Percentiles rank a stretch among this genome's conserved stretches.
These are phyloP conservation scores for Rhodotorula sp. DNA, from an alignment of 1,284 basidiomycete species.

Conservation along the genomic window DNA sequence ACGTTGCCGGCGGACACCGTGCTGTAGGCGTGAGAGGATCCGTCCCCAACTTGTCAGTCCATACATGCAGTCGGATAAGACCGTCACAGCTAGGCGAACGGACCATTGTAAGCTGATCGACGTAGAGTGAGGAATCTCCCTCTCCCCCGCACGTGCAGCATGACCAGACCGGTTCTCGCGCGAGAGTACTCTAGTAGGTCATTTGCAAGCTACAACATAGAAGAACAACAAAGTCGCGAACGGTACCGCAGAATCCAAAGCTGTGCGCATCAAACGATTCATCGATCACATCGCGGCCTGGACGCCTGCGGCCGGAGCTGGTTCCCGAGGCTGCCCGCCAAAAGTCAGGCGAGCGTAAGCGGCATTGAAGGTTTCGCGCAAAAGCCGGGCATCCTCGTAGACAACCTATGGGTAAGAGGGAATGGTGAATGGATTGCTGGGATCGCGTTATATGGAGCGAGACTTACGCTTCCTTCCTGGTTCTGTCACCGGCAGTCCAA, in stretches of 20 bases:
- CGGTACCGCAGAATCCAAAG: too few relatives aligned
- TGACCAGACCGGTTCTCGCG: too few relatives aligned
- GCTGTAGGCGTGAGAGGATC: conserved; percentile 53
- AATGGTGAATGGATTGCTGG: neutral
- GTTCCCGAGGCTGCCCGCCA: conserved; percentile 54
- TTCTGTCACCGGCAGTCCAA: conserved; percentile 14
- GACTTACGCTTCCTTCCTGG: conserved; percentile 34
- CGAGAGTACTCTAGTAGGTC: too few relatives aligned
- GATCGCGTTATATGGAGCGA: too few relatives aligned
- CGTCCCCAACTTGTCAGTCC: too few relatives aligned
- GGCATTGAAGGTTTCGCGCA: conserved; percentile 51
- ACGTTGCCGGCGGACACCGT: conserved; percentile 59
- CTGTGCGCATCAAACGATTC: too few relatives aligned
- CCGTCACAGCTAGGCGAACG: neutral
- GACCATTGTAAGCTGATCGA: neutral
- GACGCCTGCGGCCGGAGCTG: neutral
- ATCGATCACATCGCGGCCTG: too few relatives aligned
- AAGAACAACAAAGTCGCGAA: too few relatives aligned
- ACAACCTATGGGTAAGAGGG: conserved; percentile 73
- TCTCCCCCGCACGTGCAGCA: too few relatives aligned
- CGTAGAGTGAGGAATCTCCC: too few relatives aligned
- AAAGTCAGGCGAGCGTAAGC: conserved; percentile 17
- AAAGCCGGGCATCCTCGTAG: conserved; percentile 85
- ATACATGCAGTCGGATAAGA: neutral
- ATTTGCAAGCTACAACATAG: too few relatives aligned